A percentile compares a stretch with the other conserved stretches of the same genome.
phyloP scores from a whole-genome alignment of 164 flowering plant species.

The Protea cynaroides region DNA sequence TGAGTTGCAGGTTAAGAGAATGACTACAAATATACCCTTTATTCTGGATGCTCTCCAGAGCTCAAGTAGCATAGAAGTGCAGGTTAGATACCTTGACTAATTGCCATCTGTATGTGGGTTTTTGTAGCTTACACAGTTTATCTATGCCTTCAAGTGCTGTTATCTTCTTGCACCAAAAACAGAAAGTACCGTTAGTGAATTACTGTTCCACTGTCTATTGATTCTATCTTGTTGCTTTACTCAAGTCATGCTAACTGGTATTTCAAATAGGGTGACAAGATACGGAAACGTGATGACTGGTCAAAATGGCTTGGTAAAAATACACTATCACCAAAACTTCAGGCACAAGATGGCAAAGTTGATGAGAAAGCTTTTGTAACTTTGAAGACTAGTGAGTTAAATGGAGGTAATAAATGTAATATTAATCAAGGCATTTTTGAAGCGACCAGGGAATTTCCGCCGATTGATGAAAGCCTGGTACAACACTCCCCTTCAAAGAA shows the following conservation, averaged over 20 bases:
- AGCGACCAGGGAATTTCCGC: slow-evolving; percentile 11
- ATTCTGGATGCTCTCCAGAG: slow-evolving; percentile 65
- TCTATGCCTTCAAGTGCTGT: background rate
- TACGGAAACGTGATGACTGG: slow-evolving; percentile 76
- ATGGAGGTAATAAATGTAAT: slow-evolving; percentile 6
- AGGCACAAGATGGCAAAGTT: slow-evolving; percentile 16
- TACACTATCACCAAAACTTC: slow-evolving; percentile 15
- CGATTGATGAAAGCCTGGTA: slow-evolving; percentile 4
- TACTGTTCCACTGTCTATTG: background rate
- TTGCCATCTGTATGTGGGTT: background rate
- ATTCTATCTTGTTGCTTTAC: background rate
- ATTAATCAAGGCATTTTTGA: slow-evolving; percentile 3
- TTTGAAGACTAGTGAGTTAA: slow-evolving; percentile 7
- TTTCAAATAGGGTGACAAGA: slow-evolving; percentile 53
- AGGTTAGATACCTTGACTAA: slow-evolving; percentile 36
- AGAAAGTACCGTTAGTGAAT: too few species aligned
- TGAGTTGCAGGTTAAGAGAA: slow-evolving; percentile 57
- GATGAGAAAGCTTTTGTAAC: slow-evolving; percentile 13
- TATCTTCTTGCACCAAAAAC: background rate
- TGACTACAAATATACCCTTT: slow-evolving; percentile 67
- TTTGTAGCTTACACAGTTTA: background rate
- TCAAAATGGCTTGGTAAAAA: slow-evolving; percentile 48
- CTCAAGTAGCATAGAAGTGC: slow-evolving; percentile 68
- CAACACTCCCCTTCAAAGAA: slow-evolving; percentile 11
- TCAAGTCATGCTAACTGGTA: slow-evolving; percentile 4